Percentiles rank a stretch among this genome's conserved stretches.
Evolutionary conservation across 2,329 filamentous ascomycete genomes (phyloP).

Genomic region (Fusarium buharicum): DNA sequence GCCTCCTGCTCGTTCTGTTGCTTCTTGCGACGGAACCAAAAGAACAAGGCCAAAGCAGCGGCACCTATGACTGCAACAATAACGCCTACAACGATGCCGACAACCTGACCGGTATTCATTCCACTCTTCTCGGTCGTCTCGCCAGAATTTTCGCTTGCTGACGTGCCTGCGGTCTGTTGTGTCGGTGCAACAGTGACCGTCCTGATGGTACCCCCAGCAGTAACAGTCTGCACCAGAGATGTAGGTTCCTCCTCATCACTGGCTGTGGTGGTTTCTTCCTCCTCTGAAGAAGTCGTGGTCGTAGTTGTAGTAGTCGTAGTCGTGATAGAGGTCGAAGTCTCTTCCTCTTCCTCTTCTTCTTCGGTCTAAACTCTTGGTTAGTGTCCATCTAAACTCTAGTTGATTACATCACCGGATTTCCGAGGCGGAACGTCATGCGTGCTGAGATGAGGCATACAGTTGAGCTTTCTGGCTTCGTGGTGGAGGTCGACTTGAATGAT

Average conservation of each 20-base stretch:
- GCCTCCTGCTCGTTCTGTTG: conserved; percentile 55
- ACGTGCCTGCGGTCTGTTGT: conserved; percentile 29
- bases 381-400: conserved; percentile 13
- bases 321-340: conserved; percentile 33
- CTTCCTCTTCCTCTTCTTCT: conserved; percentile 15
- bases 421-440: conserved; percentile 23
- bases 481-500: conserved; percentile 39
- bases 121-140: conserved; percentile 37
- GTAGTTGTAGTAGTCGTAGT: conserved; percentile 26
- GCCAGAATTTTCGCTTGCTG: conserved; percentile 34
- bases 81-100: conserved; percentile 64
- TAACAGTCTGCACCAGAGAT: conserved; percentile 63
- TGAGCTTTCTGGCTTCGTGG: conserved; percentile 46
- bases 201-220: conserved; percentile 61
- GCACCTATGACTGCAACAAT: conserved; percentile 56
- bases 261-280: conserved; percentile 36
- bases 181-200: conserved; percentile 66
- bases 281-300: conserved; percentile 38
- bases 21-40: conserved; percentile 59
- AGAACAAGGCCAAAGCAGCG: conserved; percentile 53
- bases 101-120: conserved; percentile 60
- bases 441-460: conserved; percentile 53
- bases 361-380: conserved; percentile 34
- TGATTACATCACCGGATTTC: conserved; percentile 38
- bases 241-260: conserved; percentile 28